These are phyloP conservation scores for Hypoxylon sp. DNA, from an alignment of 2,329 filamentous ascomycete genomes.

Conservation along the genomic window DNA sequence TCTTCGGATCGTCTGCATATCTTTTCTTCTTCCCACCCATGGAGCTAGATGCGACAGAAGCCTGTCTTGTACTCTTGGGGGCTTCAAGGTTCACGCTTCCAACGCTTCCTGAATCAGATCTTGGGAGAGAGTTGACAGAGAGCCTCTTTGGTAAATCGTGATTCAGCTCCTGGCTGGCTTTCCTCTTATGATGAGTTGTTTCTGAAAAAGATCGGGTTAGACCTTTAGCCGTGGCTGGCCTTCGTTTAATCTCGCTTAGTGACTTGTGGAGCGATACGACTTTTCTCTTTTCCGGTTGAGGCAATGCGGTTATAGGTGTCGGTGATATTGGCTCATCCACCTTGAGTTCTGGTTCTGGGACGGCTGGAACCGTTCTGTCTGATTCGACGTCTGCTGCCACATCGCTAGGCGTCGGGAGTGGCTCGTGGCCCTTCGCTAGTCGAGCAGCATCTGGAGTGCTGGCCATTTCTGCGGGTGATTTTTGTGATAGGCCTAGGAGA, in stretches of 20 bases:
- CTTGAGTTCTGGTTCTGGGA: background rate
- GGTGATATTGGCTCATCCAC: background rate
- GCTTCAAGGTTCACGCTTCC: constrained; percentile 19
- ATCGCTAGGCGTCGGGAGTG: background rate
- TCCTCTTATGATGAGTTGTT: constrained; percentile 37
- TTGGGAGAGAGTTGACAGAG: constrained; percentile 28
- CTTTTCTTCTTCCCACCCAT: constrained; percentile 24
- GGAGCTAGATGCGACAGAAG: constrained; percentile 30
- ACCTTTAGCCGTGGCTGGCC: constrained; percentile 19
- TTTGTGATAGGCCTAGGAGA: constrained; percentile 28
- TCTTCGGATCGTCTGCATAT: constrained; percentile 28
- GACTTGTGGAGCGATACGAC: constrained; percentile 36
- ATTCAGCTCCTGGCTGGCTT: constrained; percentile 38
- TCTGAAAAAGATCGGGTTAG: constrained; percentile 43
- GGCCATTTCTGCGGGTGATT: constrained; percentile 10
- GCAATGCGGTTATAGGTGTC: background rate
- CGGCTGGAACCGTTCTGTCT: background rate
- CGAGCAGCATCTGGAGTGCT: constrained; percentile 13
- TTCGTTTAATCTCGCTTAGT: constrained; percentile 34
- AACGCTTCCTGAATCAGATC: constrained; percentile 18
- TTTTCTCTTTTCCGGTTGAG: background rate
- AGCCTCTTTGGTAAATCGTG: constrained; percentile 24
- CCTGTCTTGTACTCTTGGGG: constrained; percentile 8
- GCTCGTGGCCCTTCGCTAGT: constrained; percentile 3
- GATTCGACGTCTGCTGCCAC: background rate